These are phyloP conservation scores for Penicillium sp. DNA, from an alignment of 2,329 filamentous ascomycete species.

Conservation along the genomic window DNA sequence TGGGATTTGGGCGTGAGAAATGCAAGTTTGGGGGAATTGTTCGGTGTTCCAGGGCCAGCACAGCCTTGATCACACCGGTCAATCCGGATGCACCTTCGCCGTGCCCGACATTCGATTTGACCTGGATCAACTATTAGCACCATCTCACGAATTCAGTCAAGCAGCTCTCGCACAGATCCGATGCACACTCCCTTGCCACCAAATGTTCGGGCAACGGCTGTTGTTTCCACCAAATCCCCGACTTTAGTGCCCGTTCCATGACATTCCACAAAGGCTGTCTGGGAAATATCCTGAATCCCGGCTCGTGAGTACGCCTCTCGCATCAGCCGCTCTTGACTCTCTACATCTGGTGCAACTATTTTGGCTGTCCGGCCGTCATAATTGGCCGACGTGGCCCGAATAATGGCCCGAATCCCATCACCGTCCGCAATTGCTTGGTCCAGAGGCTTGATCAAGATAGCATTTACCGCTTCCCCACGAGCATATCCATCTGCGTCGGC, in stretches of 20 bases:
- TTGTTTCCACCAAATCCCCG: slow-evolving; percentile 11
- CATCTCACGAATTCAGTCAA: not conserved
- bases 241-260: slow-evolving; percentile 17
- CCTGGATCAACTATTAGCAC: slow-evolving; percentile 1
- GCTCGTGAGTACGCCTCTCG: slow-evolving; percentile 6
- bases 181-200: slow-evolving; percentile 2
- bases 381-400: slow-evolving; percentile 24
- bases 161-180: slow-evolving; percentile 7
- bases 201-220: slow-evolving; percentile 10
- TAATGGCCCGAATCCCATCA: slow-evolving; percentile 29
- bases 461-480: slow-evolving; percentile 32
- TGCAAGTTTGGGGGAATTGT: slow-evolving; percentile 19
- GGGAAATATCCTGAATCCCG: slow-evolving; percentile 4
- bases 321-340: not conserved
- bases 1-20: slow-evolving; percentile 34
- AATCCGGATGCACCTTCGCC: slow-evolving; percentile 47
- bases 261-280: slow-evolving; percentile 16
- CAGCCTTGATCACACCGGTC: slow-evolving; percentile 44
- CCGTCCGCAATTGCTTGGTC: slow-evolving; percentile 26
- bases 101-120: slow-evolving; percentile 48
- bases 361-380: slow-evolving; percentile 18
- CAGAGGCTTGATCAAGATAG: slow-evolving; percentile 29
- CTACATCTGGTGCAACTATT: not conserved
- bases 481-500: slow-evolving; percentile 31
- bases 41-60: slow-evolving; percentile 42